Percentiles rank a stretch among this genome's conserved stretches.
These are phyloP conservation scores for Gillenia trifoliata DNA, from an alignment of 306 rosid genomes.

Conservation along the genomic window DNA sequence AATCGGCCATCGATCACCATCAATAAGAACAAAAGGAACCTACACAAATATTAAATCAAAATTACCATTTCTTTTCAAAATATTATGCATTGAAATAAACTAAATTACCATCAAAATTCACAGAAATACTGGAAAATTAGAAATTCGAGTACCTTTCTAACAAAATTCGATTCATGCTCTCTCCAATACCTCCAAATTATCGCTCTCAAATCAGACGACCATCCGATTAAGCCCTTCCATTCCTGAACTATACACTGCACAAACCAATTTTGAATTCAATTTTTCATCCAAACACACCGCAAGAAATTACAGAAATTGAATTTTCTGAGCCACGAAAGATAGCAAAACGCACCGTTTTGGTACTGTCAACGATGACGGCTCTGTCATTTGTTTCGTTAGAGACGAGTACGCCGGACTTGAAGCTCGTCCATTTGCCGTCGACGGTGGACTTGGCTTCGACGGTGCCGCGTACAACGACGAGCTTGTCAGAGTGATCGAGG, in stretches of 20 bases:
- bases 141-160: slow-evolving; percentile 49
- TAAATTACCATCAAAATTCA: slow-evolving; percentile 7
- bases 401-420: slow-evolving; percentile 41
- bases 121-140: slow-evolving; percentile 3
- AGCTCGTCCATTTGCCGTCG: slow-evolving; percentile 48
- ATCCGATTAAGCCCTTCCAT: slow-evolving; percentile 81
- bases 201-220: slow-evolving; percentile 81
- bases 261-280: not conserved
- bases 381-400: slow-evolving; percentile 62
- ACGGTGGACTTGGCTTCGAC: slow-evolving; percentile 65
- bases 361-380: slow-evolving; percentile 65
- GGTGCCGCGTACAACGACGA: slow-evolving; percentile 67
- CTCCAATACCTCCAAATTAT: slow-evolving; percentile 59
- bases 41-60: slow-evolving; percentile 14
- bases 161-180: slow-evolving; percentile 50
- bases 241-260: slow-evolving; percentile 74
- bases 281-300: not conserved
- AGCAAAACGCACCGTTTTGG: slow-evolving; percentile 52
- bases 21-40: slow-evolving; percentile 86
- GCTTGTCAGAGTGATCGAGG: slow-evolving; percentile 16
- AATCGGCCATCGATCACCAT: slow-evolving; percentile 36
- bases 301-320: not conserved
- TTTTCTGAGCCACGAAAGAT: not conserved
- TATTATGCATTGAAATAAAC: not conserved
- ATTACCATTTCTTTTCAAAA: not conserved